Conservation (phyloP, 179 eudicot genomes). For the Camellia oleifera region DNA sequence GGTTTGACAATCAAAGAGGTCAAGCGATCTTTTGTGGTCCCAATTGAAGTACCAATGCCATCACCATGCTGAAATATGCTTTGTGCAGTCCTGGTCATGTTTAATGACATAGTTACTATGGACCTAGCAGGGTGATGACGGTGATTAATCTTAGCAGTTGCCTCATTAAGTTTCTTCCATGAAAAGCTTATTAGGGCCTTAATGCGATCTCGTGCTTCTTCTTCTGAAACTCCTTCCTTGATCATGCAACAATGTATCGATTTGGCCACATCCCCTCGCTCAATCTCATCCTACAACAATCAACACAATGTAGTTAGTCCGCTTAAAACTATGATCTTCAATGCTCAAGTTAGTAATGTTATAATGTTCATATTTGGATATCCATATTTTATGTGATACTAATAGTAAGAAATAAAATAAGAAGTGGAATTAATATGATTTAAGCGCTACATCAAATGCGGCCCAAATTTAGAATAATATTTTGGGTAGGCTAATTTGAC, state of each 20-base stretch:
- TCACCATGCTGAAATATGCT: constrained; percentile 35
- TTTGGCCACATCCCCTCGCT: constrained; percentile 32
- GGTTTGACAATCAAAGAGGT: too few relatives aligned
- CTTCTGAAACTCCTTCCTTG: constrained; percentile 27
- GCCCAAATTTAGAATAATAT: too few relatives aligned
- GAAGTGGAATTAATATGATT: too few relatives aligned
- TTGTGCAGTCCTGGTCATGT: constrained; percentile 25
- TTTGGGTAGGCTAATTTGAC: too few relatives aligned
- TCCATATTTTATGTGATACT: too few relatives aligned
- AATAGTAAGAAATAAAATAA: too few relatives aligned
- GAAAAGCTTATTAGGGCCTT: constrained; percentile 20
- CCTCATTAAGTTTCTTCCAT: constrained; percentile 27
- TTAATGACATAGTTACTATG: constrained; percentile 14
- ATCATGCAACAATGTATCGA: constrained; percentile 33
- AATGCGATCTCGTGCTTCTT: constrained; percentile 22
- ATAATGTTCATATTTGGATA: too few relatives aligned
- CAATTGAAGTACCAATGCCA: constrained; percentile 19
- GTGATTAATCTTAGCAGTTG: background rate
- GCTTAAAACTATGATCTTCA: too few relatives aligned
- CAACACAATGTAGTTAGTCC: too few relatives aligned
- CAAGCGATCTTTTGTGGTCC: too few relatives aligned
- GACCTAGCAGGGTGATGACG: background rate
- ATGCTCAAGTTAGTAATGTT: too few relatives aligned
- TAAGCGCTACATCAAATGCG: too few relatives aligned
- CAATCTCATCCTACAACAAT: constrained; percentile 26